Percentiles rank a stretch among this genome's conserved stretches.
phyloP scores from a whole-genome alignment of 768 basidiomycete genomes.

The Boletales sp. region DNA sequence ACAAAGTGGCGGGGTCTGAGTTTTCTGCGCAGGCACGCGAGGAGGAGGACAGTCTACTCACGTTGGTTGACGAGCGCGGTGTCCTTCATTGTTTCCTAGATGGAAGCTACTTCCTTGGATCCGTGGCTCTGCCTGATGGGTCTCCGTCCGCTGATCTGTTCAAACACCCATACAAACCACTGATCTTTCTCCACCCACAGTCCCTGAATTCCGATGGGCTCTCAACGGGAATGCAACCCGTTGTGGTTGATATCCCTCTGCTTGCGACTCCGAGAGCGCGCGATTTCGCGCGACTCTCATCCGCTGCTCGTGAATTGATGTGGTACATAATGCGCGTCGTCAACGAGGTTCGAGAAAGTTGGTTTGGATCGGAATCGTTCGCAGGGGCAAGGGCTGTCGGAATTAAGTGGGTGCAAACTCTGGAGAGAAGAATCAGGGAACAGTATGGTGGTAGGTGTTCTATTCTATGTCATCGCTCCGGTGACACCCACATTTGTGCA shows the following conservation, averaged over 20 bases:
- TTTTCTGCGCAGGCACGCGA: slow-evolving; percentile 33
- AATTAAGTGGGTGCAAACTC: slow-evolving; percentile 62
- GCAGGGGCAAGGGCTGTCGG: slow-evolving; percentile 72
- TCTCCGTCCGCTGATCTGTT: slow-evolving; percentile 22
- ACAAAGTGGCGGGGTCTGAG: slow-evolving; percentile 27
- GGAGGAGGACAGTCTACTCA: slow-evolving; percentile 62
- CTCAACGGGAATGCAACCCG: slow-evolving; percentile 36
- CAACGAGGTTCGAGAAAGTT: slow-evolving; percentile 67
- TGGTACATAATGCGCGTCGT: slow-evolving; percentile 71
- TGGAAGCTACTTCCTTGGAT: slow-evolving; percentile 70
- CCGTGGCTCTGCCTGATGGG: slow-evolving; percentile 37
- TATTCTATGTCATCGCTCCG: slow-evolving; percentile 7
- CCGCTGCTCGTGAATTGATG: slow-evolving; percentile 63
- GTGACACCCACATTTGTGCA: slow-evolving; percentile 26
- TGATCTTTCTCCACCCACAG: slow-evolving; percentile 49
- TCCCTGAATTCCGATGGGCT: slow-evolving; percentile 22
- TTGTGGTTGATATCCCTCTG: slow-evolving; percentile 51
- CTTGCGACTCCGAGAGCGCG: slow-evolving; percentile 53
- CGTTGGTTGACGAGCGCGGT: slow-evolving; percentile 57
- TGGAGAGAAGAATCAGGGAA: slow-evolving; percentile 62
- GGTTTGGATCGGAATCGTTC: slow-evolving; percentile 67
- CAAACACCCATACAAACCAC: slow-evolving; percentile 45
- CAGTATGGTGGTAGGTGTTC: slow-evolving; percentile 61
- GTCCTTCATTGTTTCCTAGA: slow-evolving; percentile 66
- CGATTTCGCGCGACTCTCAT: slow-evolving; percentile 68